Base-by-base conservation (phyloP, 2,329 filamentous ascomycete species). In the Tricladium varicosporioides region DNA sequence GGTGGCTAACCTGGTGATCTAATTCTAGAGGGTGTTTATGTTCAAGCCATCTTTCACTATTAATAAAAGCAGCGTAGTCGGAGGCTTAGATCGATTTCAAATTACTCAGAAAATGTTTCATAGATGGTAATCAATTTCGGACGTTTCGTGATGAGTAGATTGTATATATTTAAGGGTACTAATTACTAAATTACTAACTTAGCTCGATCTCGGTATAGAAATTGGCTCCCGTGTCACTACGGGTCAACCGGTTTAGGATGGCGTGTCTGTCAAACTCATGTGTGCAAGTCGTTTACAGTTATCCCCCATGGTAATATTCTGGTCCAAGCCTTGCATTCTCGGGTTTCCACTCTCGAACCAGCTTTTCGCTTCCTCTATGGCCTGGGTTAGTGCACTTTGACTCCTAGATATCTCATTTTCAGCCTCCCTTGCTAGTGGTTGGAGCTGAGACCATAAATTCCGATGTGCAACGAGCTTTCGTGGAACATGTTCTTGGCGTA, bases 371-470 rank as follows among this genome's bases (percentile, higher is more conserved):
- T 55, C 31, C 50, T 50, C 22, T 22, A 48, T 45, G 11, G 33
- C 46, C 18, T 50, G 19, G 18, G 5, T 13, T 32, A 55, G 22
- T 16, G 40, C 14, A 27, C 46, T 11, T n/a, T 46, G 8, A 27
- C 36, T 55, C 32, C 11, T 33, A 31, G 16, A 49, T 55, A 55
- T 32, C 27, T 55, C 13, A 51, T 55, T 27, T 46, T n/a, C 33
- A 13, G 45, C 16, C 9, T 36, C 32, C 32, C 32, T 36, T 36
- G 13, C 32, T 36, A 55, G 31, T 36, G n/a, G 32, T 50, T 50
- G 18, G 19, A 55, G 32, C 49, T 4, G 16, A 27, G 14, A 18
- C 16, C 33, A 32, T 46, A 55, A 45, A 18, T 51, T 49, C 22
- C 33, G 13, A 15, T 55, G 16, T 50, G 15, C 18, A 55, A 55